phyloP scores from a whole-genome alignment of 2,329 filamentous ascomycete species.

The Trichoderma guizhouense region DNA sequence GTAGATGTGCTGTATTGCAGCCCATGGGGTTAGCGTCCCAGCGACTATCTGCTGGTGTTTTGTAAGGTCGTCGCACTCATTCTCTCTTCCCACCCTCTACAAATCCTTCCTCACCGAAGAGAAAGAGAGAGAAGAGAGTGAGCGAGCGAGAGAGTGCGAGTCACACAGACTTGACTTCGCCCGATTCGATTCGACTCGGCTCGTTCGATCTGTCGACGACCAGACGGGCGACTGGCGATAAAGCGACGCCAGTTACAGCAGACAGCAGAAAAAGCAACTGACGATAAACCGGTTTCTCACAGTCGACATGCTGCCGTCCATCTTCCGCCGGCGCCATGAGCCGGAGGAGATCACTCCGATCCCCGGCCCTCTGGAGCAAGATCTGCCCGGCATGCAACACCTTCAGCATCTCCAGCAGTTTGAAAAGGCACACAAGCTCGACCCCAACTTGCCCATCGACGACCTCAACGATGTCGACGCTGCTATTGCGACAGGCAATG shows the following conservation, averaged over 20 bases:
- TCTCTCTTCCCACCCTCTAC: constrained; percentile 1
- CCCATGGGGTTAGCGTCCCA: constrained; percentile 18
- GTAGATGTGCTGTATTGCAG: constrained; percentile 1
- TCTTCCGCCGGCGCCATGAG: constrained; percentile 47
- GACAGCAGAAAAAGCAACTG: not conserved
- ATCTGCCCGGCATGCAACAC: constrained; percentile 40
- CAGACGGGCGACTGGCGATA: constrained; percentile 4
- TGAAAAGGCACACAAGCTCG: constrained; percentile 59
- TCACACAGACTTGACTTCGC: constrained; percentile 4
- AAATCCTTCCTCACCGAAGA: not conserved
- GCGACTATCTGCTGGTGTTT: constrained; percentile 2
- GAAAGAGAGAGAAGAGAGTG: not conserved
- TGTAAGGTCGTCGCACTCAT: constrained; percentile 1
- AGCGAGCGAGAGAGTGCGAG: constrained; percentile 4
- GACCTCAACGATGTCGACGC: constrained; percentile 59
- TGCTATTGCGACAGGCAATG: constrained; percentile 52
- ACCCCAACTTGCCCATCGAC: constrained; percentile 63
- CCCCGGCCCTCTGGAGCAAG: constrained; percentile 38
- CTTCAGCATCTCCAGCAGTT: constrained; percentile 52
- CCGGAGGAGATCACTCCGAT: constrained; percentile 44
- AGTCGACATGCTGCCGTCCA: constrained; percentile 32
- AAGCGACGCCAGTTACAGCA: not conserved
- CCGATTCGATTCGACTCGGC: constrained; percentile 15
- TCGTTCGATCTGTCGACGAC: constrained; percentile 17
- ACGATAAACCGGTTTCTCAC: not conserved